phyloP scores from a whole-genome alignment of 495 filamentous ascomycete species.

The Lepraria neglecta region DNA sequence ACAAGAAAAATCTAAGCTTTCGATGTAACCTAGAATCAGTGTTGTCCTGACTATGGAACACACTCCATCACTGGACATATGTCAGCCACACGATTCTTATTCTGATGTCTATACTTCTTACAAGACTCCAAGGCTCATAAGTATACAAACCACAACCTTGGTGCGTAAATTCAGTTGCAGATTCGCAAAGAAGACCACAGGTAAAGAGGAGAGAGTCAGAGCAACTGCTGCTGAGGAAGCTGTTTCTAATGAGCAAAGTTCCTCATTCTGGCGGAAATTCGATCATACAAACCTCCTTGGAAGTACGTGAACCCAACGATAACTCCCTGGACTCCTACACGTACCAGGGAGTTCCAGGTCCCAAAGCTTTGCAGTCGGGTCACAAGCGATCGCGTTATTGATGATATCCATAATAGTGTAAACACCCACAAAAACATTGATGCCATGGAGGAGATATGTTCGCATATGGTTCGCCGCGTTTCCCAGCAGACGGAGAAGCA shows the following conservation, averaged over 20 bases:
- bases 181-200: slow-evolving; percentile 5
- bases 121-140: slow-evolving; percentile 11
- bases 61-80: slow-evolving; percentile 1
- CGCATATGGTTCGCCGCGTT: slow-evolving; percentile 1
- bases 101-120: not conserved
- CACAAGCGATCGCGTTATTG: not conserved
- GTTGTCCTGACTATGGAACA: slow-evolving; percentile 4
- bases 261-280: not conserved
- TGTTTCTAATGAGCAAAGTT: not conserved
- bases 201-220: slow-evolving; percentile 1
- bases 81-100: not conserved
- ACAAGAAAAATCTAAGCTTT: slow-evolving; percentile 1
- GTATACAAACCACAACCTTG: slow-evolving; percentile 3
- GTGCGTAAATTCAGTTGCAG: not conserved
- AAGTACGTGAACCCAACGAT: not conserved
- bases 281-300: not conserved
- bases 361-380: not conserved
- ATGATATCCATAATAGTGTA: slow-evolving; percentile 7
- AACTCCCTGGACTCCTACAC: not conserved
- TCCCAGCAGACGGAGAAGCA: slow-evolving; percentile 14
- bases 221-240: slow-evolving; percentile 5
- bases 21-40: not conserved
- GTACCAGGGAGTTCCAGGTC: not conserved
- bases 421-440: slow-evolving; percentile 14
- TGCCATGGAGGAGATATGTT: slow-evolving; percentile 12